Evolutionary conservation across 164 flowering plant genomes (phyloP), one percentile per base, ranked within the genome.

Genomic region (Umbellularia californica): DNA sequence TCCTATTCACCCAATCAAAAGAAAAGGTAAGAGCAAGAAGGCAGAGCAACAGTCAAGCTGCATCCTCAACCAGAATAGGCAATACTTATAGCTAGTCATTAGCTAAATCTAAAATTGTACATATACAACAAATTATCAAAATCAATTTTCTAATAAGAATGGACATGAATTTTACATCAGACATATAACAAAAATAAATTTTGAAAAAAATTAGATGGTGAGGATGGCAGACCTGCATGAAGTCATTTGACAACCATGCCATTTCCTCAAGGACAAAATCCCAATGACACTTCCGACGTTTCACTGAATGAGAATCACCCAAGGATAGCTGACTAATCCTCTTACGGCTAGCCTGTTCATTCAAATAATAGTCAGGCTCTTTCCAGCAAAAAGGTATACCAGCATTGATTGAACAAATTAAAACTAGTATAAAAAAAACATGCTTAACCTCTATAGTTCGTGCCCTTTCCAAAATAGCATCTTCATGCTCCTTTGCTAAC

Each of bases 171-270:
- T 20, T 20, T 15, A 19, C n/a, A 13, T 55, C n/a, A 67, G 33
- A 25, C 41, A 67, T 3, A 62, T 58, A 47, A 19, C 22, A 4
- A 50, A 2, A 55, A 47, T 14, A 55, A 20, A 20, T 12, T 14
- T 17, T 12, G 58, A 17, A 17, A 9, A 7, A 51, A 60, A 33
- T 17, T 14, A 69, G 30, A 33, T 10, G 52, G 11, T 50, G 62
- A 35, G 72, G 25, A 30, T 55, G 3, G 65, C 81, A 80, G 47
- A 93, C 99, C 99, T 96, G 99, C 25, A 87, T 86, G 85, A 94
- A 94, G 83, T 96, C 99, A 91, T 96, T 91, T 64, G 99, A 98
- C 84, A 94, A 76, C 99, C 99, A 96, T 70, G 90, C 84, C 97
- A 94, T 94, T 85, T 96, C 99, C 84, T 94, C 98, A 74, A 96